Conservation (phyloP, 306 rosid species). For the Astragalus membranaceus region DNA sequence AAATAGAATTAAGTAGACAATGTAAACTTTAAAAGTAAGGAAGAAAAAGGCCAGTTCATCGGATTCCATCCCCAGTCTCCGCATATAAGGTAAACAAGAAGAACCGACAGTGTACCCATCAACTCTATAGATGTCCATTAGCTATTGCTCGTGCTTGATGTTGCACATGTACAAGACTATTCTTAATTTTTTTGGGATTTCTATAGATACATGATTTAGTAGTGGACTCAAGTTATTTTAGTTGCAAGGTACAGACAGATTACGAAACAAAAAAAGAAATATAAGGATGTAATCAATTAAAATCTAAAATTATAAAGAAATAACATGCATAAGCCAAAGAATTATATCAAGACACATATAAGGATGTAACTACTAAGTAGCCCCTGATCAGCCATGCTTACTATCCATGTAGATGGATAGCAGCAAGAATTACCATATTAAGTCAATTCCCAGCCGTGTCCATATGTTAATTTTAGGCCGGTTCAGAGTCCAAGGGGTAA, state of each 20-base stretch:
- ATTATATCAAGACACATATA: background rate
- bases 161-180: background rate
- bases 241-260: background rate
- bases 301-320: background rate
- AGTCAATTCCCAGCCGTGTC: background rate
- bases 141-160: background rate
- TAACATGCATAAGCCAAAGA: background rate
- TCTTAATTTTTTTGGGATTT: background rate
- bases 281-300: background rate
- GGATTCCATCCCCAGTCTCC: background rate
- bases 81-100: background rate
- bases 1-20: background rate
- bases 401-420: background rate
- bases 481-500: conserved; percentile 2
- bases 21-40: background rate
- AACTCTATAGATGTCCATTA: background rate
- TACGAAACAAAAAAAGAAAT: background rate
- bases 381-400: background rate
- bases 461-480: background rate
- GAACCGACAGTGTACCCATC: background rate
- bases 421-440: conserved; percentile 1
- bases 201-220: background rate
- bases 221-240: background rate
- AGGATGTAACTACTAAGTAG: conserved; percentile 7
- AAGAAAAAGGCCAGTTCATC: background rate